A percentile compares a stretch with the other conserved stretches of the same genome.
Evolutionary conservation across 176 grass and related monocot species (phyloP).

Genomic region (Bonia amplexicaulis): DNA sequence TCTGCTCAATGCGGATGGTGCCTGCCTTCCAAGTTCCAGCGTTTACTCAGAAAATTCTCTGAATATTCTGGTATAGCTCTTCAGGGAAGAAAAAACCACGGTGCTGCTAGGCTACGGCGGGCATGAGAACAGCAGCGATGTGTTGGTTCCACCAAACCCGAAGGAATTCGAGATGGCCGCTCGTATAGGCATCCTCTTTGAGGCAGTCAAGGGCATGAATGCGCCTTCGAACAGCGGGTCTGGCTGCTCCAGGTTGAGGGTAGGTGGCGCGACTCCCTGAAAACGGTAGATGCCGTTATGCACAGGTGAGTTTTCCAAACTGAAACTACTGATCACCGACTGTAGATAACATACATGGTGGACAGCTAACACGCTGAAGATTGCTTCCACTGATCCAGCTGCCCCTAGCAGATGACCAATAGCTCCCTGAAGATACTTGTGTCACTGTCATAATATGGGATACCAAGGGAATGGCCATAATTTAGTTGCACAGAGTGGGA

Average conservation of each 20-base stretch:
- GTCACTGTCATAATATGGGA: not conserved
- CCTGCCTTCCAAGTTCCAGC: not conserved
- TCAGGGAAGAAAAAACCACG: not conserved
- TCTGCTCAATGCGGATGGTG: slow-evolving; percentile 25
- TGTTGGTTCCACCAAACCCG: slow-evolving; percentile 89
- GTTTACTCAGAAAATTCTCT: not conserved
- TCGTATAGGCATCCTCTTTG: slow-evolving; percentile 66
- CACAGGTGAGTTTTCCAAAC: not conserved
- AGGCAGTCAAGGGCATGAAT: slow-evolving; percentile 48
- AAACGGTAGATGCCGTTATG: not conserved
- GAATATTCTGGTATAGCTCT: not conserved
- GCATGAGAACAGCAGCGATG: slow-evolving; percentile 64
- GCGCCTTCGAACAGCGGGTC: slow-evolving; percentile 55
- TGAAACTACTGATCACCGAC: not conserved
- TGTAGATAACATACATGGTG: slow-evolving; percentile 48
- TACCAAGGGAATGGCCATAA: not conserved
- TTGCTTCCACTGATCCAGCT: slow-evolving; percentile 89
- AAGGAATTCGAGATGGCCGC: slow-evolving; percentile 85
- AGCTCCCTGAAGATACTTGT: slow-evolving; percentile 54
- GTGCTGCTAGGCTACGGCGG: slow-evolving; percentile 1
- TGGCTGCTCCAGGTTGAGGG: slow-evolving; percentile 63
- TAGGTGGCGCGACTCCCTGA: slow-evolving; percentile 68
- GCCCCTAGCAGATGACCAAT: slow-evolving; percentile 89
- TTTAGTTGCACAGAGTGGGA: not conserved
- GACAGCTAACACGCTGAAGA: slow-evolving; percentile 76